Evolutionary conservation across 305 asterid genomes (phyloP).

Genomic region (Euphrasia arctica): DNA sequence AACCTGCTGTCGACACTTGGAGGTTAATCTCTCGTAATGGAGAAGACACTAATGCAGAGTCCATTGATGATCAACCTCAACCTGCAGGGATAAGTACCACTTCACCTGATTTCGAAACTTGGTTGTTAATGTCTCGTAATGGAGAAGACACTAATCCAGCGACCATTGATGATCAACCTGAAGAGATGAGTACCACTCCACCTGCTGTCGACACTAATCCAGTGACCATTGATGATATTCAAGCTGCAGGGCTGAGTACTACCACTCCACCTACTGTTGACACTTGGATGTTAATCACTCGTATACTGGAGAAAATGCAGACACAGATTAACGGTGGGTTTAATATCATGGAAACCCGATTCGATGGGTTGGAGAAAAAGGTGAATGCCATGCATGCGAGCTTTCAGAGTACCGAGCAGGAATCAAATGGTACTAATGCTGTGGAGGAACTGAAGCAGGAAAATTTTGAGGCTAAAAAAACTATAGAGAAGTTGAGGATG

Average conservation of each 20-base stretch:
- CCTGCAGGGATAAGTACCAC: too few species aligned
- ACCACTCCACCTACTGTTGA: not conserved
- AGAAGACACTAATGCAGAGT: too few species aligned
- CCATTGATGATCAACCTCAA: too few species aligned
- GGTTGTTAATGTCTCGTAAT: too few species aligned
- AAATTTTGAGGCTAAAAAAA: not conserved
- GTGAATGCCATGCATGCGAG: not conserved
- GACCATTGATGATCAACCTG: too few species aligned
- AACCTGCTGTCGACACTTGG: too few species aligned
- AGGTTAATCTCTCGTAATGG: too few species aligned
- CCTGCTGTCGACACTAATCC: too few species aligned
- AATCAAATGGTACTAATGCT: not conserved
- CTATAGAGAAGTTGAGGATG: not conserved
- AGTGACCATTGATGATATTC: not conserved
- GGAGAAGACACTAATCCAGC: too few species aligned
- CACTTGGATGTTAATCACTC: not conserved
- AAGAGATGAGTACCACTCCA: too few species aligned
- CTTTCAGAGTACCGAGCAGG: not conserved
- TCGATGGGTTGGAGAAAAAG: not conserved
- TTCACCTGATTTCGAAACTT: too few species aligned
- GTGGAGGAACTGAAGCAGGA: conserved; percentile 5
- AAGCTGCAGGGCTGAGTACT: too few species aligned
- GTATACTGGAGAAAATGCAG: not conserved
- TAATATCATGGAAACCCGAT: not conserved
- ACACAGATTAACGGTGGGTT: not conserved